Evolutionary conservation across 768 basidiomycete species (phyloP).

Genomic region (Hemileccinum rubropunctum): DNA sequence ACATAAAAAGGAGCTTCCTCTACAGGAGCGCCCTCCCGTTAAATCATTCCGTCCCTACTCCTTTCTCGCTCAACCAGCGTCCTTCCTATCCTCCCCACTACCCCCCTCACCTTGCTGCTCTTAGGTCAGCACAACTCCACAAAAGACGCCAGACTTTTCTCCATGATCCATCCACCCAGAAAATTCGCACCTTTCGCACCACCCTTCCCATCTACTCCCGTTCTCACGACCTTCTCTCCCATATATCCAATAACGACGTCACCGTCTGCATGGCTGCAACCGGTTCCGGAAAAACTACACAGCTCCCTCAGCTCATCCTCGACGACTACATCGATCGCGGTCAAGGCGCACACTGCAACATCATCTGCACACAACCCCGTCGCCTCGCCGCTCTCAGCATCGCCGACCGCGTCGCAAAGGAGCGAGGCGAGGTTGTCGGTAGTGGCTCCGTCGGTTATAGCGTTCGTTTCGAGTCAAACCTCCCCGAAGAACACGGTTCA

Average conservation of each 20-base stretch:
- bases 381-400: slow-evolving; percentile 90
- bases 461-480: slow-evolving; percentile 83
- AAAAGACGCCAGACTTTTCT: slow-evolving; percentile 58
- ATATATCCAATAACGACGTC: slow-evolving; percentile 76
- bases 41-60: slow-evolving; percentile 6
- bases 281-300: slow-evolving; percentile 92
- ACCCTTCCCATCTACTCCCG: slow-evolving; percentile 75
- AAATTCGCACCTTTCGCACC: slow-evolving; percentile 65
- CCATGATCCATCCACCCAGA: slow-evolving; percentile 52
- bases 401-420: slow-evolving; percentile 86
- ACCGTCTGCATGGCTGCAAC: slow-evolving; percentile 88
- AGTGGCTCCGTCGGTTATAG: slow-evolving; percentile 77
- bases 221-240: slow-evolving; percentile 61
- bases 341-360: slow-evolving; percentile 82
- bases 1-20: slow-evolving; percentile 60
- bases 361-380: slow-evolving; percentile 92
- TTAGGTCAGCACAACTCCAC: slow-evolving; percentile 59
- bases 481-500: slow-evolving; percentile 76
- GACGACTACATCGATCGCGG: slow-evolving; percentile 77
- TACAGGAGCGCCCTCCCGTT: slow-evolving; percentile 61
- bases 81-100: slow-evolving; percentile 27
- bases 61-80: slow-evolving; percentile 2
- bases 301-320: slow-evolving; percentile 89
- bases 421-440: slow-evolving; percentile 75
- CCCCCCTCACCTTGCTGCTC: slow-evolving; percentile 32